These are phyloP conservation scores for Polytrichum commune DNA, from an alignment of 225 moss, liverwort and hornwort species.

Conservation along the genomic window DNA sequence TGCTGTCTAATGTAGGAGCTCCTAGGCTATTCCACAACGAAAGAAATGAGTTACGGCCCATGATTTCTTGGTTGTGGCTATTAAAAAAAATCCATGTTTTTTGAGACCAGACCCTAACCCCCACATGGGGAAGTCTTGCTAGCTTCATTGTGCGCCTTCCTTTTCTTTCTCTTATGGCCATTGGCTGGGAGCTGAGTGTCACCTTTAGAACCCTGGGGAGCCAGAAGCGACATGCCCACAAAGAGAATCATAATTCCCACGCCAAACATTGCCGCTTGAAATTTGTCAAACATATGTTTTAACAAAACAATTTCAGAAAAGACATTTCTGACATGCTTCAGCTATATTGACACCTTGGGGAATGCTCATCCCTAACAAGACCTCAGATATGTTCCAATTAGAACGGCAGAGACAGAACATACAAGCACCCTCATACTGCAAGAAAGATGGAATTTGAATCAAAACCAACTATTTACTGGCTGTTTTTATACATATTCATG, in stretches of 20 bases:
- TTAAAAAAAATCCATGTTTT: conserved; percentile 36
- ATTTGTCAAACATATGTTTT: conserved; percentile 79
- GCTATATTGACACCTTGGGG: too few species aligned
- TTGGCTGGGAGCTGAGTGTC: conserved; percentile 38
- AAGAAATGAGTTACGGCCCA: conserved; percentile 49
- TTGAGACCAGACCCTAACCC: conserved; percentile 36
- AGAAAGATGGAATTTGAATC: too few species aligned
- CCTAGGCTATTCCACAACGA: conserved; percentile 57
- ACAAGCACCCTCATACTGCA: neutral
- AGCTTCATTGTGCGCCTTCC: conserved; percentile 35
- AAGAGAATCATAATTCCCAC: conserved; percentile 86
- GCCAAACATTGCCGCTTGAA: conserved; percentile 85
- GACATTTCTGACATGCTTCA: too few species aligned
- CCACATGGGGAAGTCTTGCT: conserved; percentile 28
- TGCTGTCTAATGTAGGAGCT: conserved; percentile 28
- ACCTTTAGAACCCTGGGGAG: conserved; percentile 90
- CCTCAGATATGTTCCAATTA: neutral
- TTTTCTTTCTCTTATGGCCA: conserved; percentile 49
- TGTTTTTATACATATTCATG: too few species aligned
- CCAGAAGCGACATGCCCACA: conserved; percentile 93
- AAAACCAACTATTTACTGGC: too few species aligned
- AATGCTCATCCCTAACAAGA: too few species aligned
- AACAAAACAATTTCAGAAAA: neutral
- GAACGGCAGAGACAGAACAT: neutral
- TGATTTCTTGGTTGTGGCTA: conserved; percentile 20